These are phyloP conservation scores for Chloroidium sp. DNA, from an alignment of 163 green algal genomes.

Conservation along the genomic window DNA sequence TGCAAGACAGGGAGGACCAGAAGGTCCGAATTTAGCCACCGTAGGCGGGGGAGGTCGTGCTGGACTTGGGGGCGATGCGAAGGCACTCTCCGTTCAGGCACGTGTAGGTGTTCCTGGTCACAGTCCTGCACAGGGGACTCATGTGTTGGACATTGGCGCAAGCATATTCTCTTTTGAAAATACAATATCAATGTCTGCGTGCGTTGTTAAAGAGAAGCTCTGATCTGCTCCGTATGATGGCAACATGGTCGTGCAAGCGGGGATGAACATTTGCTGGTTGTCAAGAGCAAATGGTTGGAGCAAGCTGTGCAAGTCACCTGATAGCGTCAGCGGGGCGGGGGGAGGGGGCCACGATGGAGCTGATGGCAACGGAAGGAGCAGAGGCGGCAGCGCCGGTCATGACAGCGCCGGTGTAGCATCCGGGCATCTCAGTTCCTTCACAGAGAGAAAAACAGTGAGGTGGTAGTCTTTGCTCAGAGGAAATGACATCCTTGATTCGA, in stretches of 20 bases:
- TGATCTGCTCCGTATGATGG: no score
- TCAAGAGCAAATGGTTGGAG: no score
- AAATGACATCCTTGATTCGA: background rate
- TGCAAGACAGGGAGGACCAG: no score
- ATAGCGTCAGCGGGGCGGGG: background rate
- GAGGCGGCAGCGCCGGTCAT: background rate
- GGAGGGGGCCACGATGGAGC: background rate
- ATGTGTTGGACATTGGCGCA: no score
- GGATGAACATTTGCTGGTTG: no score
- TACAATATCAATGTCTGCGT: no score
- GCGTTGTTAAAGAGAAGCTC: no score
- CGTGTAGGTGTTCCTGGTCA: background rate
- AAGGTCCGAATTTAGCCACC: background rate
- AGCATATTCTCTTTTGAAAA: no score
- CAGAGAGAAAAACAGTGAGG: background rate
- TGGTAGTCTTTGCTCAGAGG: background rate
- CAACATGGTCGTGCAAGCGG: no score
- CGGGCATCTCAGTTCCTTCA: background rate
- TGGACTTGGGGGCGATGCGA: background rate
- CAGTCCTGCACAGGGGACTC: background rate
- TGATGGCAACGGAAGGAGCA: background rate
- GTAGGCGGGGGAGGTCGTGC: background rate
- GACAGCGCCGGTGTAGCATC: background rate
- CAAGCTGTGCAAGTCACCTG: background rate
- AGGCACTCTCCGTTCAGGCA: slow-evolving; percentile 2